Base-by-base conservation (phyloP, 2,329 filamentous ascomycete species). In the Verticillium klebahnii region DNA sequence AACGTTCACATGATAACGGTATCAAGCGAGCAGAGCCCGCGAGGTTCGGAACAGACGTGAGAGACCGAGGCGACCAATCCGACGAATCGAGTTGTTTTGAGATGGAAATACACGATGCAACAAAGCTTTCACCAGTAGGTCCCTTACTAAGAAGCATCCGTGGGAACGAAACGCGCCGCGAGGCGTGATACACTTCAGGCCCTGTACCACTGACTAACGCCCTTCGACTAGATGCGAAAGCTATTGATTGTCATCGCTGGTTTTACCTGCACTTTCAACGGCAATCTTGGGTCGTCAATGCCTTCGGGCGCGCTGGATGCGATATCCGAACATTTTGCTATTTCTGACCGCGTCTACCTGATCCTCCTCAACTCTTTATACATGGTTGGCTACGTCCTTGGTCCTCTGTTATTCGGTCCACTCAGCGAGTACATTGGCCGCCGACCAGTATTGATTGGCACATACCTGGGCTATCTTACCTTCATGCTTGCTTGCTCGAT, bases 381-480 rank as follows among this genome's bases (percentile, higher is more conserved):
- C 65, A 76, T 90, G 8, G 76, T 89, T 50, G 87, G 86, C 7
- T 90, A 89, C 68, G 83, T 88, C 19, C 79, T 85, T 34, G 87
- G 78, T 0, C 85, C 85, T 0, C 72, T 89, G 8, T 71, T 89
- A 11, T 89, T 86, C 78, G 88, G 86, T 0, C 89, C 88, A 0
- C 70, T 90, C 3, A 88, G 84, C 54, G 88, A 91, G 69, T 85
- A 89, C 63, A 84, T 83, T 62, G 87, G 88, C 8, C 79, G 87
- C 14, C 76, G 81, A 62, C 75, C 73, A 65, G 67, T 84, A 17
- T 79, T 74, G 8, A 66, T 82, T 19, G 66, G 65, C 15, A 80
- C 82, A 0, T 85, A 84, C 62, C 64, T 73, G 31, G 62, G 79
- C 63, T 86, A 85, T 66, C 74, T 73, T 17, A 59, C 82, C 59